These are phyloP conservation scores for Orbilia brochopaga DNA, from an alignment of 2,329 filamentous ascomycete genomes.

Conservation along the genomic window DNA sequence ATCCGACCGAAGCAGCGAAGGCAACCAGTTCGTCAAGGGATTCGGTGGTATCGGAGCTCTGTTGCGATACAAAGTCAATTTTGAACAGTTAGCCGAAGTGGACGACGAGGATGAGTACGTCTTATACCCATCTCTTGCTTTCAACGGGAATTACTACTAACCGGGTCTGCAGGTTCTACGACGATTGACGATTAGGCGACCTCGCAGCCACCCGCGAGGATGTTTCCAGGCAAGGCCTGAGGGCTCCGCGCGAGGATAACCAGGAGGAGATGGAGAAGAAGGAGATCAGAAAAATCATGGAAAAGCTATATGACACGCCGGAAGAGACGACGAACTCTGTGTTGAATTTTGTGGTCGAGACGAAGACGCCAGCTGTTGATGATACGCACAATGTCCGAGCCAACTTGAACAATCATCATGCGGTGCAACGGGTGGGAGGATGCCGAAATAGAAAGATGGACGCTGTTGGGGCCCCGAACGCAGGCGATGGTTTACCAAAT, in stretches of 20 bases:
- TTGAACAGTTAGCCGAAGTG: slow-evolving; percentile 94
- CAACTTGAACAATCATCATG: slow-evolving; percentile 15
- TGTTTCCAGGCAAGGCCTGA: slow-evolving; percentile 55
- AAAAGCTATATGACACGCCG: slow-evolving; percentile 51
- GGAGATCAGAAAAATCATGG: slow-evolving; percentile 45
- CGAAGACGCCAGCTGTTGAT: slow-evolving; percentile 23
- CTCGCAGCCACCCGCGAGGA: slow-evolving; percentile 55
- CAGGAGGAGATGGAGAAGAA: slow-evolving; percentile 50
- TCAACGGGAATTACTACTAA: slow-evolving; percentile 9
- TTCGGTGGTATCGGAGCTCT: slow-evolving; percentile 98
- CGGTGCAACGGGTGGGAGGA: slow-evolving; percentile 6
- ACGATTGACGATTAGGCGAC: slow-evolving; percentile 55
- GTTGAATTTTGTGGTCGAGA: slow-evolving; percentile 48
- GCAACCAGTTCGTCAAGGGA: slow-evolving; percentile 99
- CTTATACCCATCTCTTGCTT: not conserved
- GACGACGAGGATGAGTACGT: slow-evolving; percentile 89
- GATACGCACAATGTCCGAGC: slow-evolving; percentile 32
- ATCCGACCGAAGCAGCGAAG: slow-evolving; percentile 94
- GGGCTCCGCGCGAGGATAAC: slow-evolving; percentile 54
- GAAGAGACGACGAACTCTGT: slow-evolving; percentile 51
- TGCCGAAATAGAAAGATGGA: not conserved
- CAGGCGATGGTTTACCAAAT: not conserved
- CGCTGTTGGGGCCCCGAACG: not conserved
- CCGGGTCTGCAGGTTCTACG: slow-evolving; percentile 43
- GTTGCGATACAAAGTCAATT: slow-evolving; percentile 99